These are phyloP conservation scores for Phaseolus lunatus DNA, from an alignment of 306 rosid species.

Conservation along the genomic window DNA sequence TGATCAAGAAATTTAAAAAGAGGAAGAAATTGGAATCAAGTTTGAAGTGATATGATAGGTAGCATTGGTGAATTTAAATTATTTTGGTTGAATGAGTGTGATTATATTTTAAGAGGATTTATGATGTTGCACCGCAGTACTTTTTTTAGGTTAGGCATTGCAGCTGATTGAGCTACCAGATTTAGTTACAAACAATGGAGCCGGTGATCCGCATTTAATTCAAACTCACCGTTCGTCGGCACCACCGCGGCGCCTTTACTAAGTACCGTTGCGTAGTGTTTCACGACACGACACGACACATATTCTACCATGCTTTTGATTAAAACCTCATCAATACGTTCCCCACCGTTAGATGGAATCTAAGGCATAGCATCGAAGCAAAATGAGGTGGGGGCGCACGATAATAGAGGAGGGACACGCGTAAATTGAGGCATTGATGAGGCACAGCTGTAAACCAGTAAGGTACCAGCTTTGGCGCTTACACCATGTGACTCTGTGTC, in stretches of 20 bases:
- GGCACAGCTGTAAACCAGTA: constrained; percentile 69
- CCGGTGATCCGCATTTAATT: no score
- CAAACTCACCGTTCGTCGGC: background rate
- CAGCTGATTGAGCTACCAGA: no score
- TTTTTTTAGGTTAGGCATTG: no score
- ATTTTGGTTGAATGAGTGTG: no score
- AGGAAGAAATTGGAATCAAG: no score
- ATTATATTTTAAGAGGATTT: no score
- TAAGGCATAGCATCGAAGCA: no score
- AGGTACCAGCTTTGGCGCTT: constrained; percentile 40
- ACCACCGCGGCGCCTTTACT: constrained; percentile 40
- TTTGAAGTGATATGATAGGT: no score
- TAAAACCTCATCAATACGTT: background rate
- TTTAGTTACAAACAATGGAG: no score
- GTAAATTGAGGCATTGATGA: constrained; percentile 57
- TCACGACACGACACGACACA: background rate
- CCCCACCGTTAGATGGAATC: background rate
- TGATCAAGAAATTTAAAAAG: no score
- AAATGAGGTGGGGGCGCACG: constrained; percentile 43
- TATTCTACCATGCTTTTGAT: background rate
- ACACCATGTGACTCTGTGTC: constrained; percentile 67
- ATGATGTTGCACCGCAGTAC: no score
- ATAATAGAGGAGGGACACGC: constrained; percentile 25
- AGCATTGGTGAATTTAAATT: no score
- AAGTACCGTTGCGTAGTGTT: constrained; percentile 22